Evolutionary conservation across 2,329 filamentous ascomycete species (phyloP), one percentile per base, ranked within the genome.

Genomic region (Ophidiomyces ophidiicola): DNA sequence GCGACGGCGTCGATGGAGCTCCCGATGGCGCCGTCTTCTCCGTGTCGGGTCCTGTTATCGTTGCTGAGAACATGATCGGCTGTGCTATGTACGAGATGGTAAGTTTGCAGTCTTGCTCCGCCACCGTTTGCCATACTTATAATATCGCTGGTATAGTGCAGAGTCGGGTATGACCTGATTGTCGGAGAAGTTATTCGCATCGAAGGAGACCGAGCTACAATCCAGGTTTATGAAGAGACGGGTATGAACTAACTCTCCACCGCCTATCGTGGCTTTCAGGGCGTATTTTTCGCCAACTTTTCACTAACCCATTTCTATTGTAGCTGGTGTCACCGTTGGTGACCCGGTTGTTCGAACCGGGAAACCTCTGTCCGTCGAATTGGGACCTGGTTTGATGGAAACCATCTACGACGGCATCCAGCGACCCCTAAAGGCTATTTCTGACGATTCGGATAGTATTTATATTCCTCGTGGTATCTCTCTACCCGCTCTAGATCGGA

Each of bases 391-490:
- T 60, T 71, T 98, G 62, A 85, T 98, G 75, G 88, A 96, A 68
- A 94, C 90, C 51, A 98, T 98, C 63, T 98, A 96, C 72, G 90
- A 98, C 62, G 90, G 90, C 69, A 98, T 98, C 56, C 90, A 98
- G 65, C 80, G 90, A 59, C 90, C 90, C 36, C 78, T 98, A 53
- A 80, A 80, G 66, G 78, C 76, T 50, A 98, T 98, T 55, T 71
- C 84, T 51, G 69, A 80, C 28, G 65, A 74, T 34, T 78, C 86
- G 37, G 70, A 85, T 57, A 86, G 83, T 64, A 98, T 98, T 64
- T 98, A 98, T 65, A 98, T 98, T 49, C 90, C 90, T 55, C 84
- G 90, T 53, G 90, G 90, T 63, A 88, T 98, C 58, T 67, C 82
- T 42, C 75, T 87, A 23, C 85, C 88, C 37, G 80, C 87, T 32